Conservation (phyloP, 2,329 filamentous ascomycete species). For the Monosporascus sp. region DNA sequence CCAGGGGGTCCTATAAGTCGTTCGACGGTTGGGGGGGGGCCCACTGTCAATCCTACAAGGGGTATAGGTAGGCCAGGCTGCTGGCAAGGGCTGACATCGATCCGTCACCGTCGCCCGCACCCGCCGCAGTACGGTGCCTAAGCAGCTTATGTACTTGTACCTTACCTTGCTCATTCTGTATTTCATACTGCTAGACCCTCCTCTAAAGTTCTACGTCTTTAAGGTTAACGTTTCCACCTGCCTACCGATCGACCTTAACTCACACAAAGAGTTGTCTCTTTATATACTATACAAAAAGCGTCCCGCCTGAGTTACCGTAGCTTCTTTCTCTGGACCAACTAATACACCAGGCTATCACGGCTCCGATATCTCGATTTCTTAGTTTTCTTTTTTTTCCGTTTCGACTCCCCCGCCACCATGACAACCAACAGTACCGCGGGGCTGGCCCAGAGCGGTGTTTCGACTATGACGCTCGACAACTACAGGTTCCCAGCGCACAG, state of each 20-base stretch:
- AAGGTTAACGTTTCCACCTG: not conserved
- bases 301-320: not conserved
- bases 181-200: not conserved
- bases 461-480: slow-evolving; percentile 27
- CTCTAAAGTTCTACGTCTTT: not conserved
- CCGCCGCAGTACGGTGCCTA: too few relatives aligned
- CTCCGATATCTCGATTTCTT: not conserved
- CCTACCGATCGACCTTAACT: not conserved
- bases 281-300: too few relatives aligned
- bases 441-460: slow-evolving; percentile 2
- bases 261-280: not conserved
- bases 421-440: slow-evolving; percentile 1
- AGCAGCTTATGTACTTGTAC: too few relatives aligned
- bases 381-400: not conserved
- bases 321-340: not conserved
- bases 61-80: too few relatives aligned
- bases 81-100: too few relatives aligned
- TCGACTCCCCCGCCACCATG: not conserved
- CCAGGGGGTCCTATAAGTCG: too few relatives aligned
- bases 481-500: slow-evolving; percentile 61
- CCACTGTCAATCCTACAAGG: too few relatives aligned
- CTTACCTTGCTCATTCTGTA: not conserved
- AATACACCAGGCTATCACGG: not conserved
- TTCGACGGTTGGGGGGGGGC: too few relatives aligned
- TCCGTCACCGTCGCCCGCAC: too few relatives aligned